Percentiles rank a stretch among this genome's conserved stretches.
These are phyloP conservation scores for Populus hybrid DNA, from an alignment of 441 rosid genomes.

Conservation along the genomic window DNA sequence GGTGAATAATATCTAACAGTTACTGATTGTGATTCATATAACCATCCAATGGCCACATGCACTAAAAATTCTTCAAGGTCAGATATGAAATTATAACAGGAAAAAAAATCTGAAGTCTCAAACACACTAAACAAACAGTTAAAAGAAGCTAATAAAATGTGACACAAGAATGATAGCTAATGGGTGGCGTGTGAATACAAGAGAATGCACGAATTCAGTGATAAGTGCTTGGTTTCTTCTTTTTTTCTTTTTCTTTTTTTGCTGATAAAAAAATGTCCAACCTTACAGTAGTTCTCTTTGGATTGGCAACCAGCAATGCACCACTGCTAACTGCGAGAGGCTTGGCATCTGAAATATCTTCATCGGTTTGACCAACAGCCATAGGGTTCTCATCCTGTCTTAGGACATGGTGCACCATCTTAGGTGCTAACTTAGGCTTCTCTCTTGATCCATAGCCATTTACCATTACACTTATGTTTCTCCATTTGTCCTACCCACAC, in stretches of 20 bases:
- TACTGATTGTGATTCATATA: not conserved
- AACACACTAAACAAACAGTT: not conserved
- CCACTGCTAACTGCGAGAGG: constrained; percentile 40
- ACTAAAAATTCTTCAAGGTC: not conserved
- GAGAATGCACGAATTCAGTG: not conserved
- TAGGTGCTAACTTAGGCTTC: constrained; percentile 65
- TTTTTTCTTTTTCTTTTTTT: not conserved
- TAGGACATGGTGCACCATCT: constrained; percentile 46
- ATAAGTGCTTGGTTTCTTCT: too few relatives aligned
- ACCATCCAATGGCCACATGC: not conserved
- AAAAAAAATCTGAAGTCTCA: not conserved
- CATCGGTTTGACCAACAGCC: constrained; percentile 54
- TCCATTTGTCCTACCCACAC: constrained; percentile 82
- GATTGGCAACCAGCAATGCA: constrained; percentile 41
- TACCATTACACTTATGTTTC: constrained; percentile 94
- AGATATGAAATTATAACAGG: not conserved
- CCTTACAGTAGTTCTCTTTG: constrained; percentile 75
- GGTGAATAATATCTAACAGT: not conserved
- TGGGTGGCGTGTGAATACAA: not conserved
- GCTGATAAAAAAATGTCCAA: constrained; percentile 20
- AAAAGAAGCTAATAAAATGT: not conserved
- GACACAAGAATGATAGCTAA: not conserved
- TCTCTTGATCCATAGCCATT: constrained; percentile 89
- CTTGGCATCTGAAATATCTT: constrained; percentile 57
- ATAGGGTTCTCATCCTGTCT: constrained; percentile 57